Evolutionary conservation across 768 basidiomycete genomes (phyloP), one percentile per base, ranked within the genome.

Genomic region (Pisolithus tinctorius): DNA sequence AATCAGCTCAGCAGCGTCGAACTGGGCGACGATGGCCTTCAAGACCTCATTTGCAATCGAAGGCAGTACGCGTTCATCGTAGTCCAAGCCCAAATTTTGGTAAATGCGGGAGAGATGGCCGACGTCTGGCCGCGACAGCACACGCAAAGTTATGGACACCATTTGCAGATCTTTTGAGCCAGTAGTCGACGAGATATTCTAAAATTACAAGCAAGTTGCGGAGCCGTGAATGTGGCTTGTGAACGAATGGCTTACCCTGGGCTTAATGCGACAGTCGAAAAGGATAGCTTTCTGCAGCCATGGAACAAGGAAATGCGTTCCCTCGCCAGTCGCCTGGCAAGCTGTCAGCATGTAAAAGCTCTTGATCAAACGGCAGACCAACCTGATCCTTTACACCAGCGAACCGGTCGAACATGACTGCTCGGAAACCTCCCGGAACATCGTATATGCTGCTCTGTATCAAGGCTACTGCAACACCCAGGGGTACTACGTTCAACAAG

Each of bases 151-250:
- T 49, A 99, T 85, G 31, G 94, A 89, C 50, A 99, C 91, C 93
- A 97, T 98, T 71, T 98, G 95, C 71, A 99, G 73, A 67, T 99
- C 93, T 67, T 98, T 98, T 9, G 94, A 97, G 31, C 96, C 96
- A 23, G 96, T 98, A 2, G 90, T 96, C 2, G 96, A 97, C n/a
- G 90, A 93, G 51, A 98, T 98, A 64, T 96, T 96, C 91, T 95
- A 56, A 4, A 54, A 16, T 37, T 14, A 51, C 27, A 6, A 9
- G 27, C 47, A n/a, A 47, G 46, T 39, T 13, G n/a, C 56, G 42
- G 57, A 56, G 29, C 14, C 30, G 1, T 16, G 27, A 47, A 36
- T 1, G 44, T 56, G 4, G 26, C 37, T 34, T 29, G 49, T 45
- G 42, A 20, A 43, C 31, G 20, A 45, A 39, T 25, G 11, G 68